phyloP scores from a whole-genome alignment of 1,139 yeast species.

The Arxiozyma heterogenica region DNA sequence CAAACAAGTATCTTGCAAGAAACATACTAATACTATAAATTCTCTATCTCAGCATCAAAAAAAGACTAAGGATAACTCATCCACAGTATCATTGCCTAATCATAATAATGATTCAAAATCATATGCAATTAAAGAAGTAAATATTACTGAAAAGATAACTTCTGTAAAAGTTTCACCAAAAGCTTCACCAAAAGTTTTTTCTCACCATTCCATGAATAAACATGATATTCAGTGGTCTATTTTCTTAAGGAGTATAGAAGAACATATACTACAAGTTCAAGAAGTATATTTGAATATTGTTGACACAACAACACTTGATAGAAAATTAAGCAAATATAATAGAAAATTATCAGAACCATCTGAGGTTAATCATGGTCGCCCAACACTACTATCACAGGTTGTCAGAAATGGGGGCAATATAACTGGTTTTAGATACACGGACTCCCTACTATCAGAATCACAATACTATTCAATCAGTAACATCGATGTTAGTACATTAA shows the following conservation, averaged over 20 bases:
- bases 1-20: too few relatives aligned
- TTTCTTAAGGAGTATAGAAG: constrained; percentile 50
- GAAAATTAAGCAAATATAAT: constrained; percentile 35
- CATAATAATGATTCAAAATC: background rate
- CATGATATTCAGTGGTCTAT: constrained; percentile 63
- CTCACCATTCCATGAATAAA: constrained; percentile 33
- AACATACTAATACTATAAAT: too few relatives aligned
- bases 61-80: background rate
- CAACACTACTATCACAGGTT: constrained; percentile 38
- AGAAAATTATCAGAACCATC: constrained; percentile 58
- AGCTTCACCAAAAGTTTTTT: background rate
- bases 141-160: background rate
- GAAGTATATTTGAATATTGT: constrained; percentile 33
- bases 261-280: constrained; percentile 63
- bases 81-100: background rate
- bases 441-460: constrained; percentile 21
- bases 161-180: background rate
- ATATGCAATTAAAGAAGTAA: background rate
- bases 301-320: constrained; percentile 45
- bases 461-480: constrained; percentile 15
- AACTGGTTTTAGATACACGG: constrained; percentile 32
- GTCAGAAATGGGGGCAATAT: constrained; percentile 47
- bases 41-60: too few relatives aligned
- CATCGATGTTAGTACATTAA: constrained; percentile 12
- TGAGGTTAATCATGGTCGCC: constrained; percentile 30